Evolutionary conservation across 768 basidiomycete genomes (phyloP).

Genomic region (Solioccasus polychromus): DNA sequence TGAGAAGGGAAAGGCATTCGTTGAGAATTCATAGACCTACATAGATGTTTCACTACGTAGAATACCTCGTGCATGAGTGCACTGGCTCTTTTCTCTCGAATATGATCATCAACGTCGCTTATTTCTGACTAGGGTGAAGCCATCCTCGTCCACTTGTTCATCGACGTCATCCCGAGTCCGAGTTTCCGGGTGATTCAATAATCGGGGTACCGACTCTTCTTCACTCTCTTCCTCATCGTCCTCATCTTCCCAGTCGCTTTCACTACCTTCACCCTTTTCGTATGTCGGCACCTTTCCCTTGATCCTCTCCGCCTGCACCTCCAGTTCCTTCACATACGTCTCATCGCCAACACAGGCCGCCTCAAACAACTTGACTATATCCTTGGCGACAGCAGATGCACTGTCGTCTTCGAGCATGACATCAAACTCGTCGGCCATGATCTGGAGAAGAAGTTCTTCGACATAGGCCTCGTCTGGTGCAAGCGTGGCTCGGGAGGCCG

Average conservation of each 20-base stretch:
- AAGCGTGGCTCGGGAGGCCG: neutral
- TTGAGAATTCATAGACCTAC: slow-evolving; percentile 39
- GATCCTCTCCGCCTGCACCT: slow-evolving; percentile 57
- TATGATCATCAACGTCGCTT: slow-evolving; percentile 43
- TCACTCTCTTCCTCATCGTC: slow-evolving; percentile 37
- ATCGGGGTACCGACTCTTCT: slow-evolving; percentile 52
- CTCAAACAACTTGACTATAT: slow-evolving; percentile 70
- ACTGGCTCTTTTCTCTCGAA: neutral
- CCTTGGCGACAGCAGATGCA: slow-evolving; percentile 66
- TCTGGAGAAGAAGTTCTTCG: slow-evolving; percentile 77
- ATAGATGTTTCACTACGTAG: slow-evolving; percentile 12
- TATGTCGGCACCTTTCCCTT: slow-evolving; percentile 54
- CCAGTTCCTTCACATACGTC: slow-evolving; percentile 55
- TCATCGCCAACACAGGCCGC: slow-evolving; percentile 44
- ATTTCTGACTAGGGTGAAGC: slow-evolving; percentile 77
- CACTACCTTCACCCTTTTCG: slow-evolving; percentile 37
- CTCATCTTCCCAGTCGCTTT: slow-evolving; percentile 41
- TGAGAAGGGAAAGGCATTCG: slow-evolving; percentile 87
- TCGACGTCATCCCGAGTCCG: slow-evolving; percentile 44
- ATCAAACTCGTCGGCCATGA: slow-evolving; percentile 88
- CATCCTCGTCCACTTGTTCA: slow-evolving; percentile 86
- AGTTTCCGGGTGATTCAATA: slow-evolving; percentile 42
- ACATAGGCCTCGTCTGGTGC: slow-evolving; percentile 70
- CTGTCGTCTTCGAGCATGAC: slow-evolving; percentile 82
- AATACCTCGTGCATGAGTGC: slow-evolving; percentile 24